Conservation (phyloP, 1,284 basidiomycete species). For the Termitomyces sp. region DNA sequence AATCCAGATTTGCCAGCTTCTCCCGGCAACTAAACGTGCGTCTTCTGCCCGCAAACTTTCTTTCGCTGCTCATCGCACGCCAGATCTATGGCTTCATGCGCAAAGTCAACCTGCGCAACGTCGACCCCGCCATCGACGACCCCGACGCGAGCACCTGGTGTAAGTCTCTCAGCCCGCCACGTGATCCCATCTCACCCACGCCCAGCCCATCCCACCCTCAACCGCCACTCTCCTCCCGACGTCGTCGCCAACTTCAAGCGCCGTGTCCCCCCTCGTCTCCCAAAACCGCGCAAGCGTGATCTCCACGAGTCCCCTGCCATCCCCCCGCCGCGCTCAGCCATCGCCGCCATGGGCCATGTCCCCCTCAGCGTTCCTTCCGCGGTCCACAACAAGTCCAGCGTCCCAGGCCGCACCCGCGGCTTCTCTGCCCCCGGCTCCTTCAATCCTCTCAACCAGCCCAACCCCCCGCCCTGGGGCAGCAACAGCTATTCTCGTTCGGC, state of each 20-base stretch:
- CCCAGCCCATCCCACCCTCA: constrained; percentile 81
- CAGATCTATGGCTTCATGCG: constrained; percentile 96
- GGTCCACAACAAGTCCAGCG: constrained; percentile 35
- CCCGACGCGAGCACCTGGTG: constrained; percentile 93
- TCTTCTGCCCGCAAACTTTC: constrained; percentile 31
- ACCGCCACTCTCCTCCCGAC: constrained; percentile 79
- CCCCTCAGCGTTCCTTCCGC: constrained; percentile 54
- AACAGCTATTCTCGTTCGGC: constrained; percentile 58
- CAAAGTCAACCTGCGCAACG: constrained; percentile 87
- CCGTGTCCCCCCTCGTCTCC: constrained; percentile 85
- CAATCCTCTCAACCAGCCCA: constrained; percentile 56
- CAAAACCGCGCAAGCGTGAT: constrained; percentile 76
- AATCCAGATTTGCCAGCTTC: constrained; percentile 91
- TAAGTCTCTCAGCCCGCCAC: constrained; percentile 38
- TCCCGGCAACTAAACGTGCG: constrained; percentile 88
- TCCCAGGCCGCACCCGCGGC: constrained; percentile 61
- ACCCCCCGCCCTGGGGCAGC: constrained; percentile 46
- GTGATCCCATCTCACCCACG: constrained; percentile 6
- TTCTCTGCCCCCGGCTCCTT: constrained; percentile 78
- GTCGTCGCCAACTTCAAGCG: constrained; percentile 89
- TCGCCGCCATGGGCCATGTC: constrained; percentile 58
- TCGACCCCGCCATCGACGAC: constrained; percentile 87
- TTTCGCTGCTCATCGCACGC: constrained; percentile 12
- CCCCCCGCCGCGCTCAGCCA: constrained; percentile 67
- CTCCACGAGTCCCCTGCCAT: constrained; percentile 53